Base-by-base conservation (phyloP, 306 rosid genomes). In the Benincasa hispida region DNA sequence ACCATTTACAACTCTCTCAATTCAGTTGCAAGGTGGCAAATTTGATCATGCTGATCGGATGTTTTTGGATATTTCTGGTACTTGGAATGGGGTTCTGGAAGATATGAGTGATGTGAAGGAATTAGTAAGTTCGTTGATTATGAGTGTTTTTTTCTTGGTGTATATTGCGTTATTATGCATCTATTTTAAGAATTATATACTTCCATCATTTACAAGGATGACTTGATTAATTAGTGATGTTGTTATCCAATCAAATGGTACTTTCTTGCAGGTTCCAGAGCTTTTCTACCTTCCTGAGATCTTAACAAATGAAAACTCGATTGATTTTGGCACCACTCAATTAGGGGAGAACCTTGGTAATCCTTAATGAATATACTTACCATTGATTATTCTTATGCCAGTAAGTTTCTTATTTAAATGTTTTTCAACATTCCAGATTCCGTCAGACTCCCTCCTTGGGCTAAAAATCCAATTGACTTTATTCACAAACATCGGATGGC, bases 91-190 rank as follows among this genome's bases (percentile, higher is more conserved):
- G 76, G 96, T 92, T 88, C 83, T 87, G 77, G 97, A 94, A 77
- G 96, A 94, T 79, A 94, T 92, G 99, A 94, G 96, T 85, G 99
- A 94, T 76, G 96, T 94, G 85, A 94, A 94, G 79, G 99, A 94
- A 90, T 80, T 94, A 94, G 99, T 94, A 88, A 76, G 76, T 62
- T 69, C n/a, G 74, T 79, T 54, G 79, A 79, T 67, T 66, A 21
- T 57, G 83, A 47, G 53, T 27, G 79, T 72, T 65, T 54, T n/a
- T 37, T 78, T 84, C 35, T 76, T 35, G 67, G 13, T 48, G 15
- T 17, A 47, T 27, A 35, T 37, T 47, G 41, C 27, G 7, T 45
- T 72, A 28, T 72, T 72, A 10, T 72, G 27, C 4, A 27, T 25
- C 60, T 79, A 25, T 63, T 77, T 84, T 58, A 74, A 51, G 75